A percentile compares a stretch with the other conserved stretches of the same genome.
These are phyloP conservation scores for Babesia caballi DNA, from an alignment of 169 alveolate species.

Conservation along the genomic window DNA sequence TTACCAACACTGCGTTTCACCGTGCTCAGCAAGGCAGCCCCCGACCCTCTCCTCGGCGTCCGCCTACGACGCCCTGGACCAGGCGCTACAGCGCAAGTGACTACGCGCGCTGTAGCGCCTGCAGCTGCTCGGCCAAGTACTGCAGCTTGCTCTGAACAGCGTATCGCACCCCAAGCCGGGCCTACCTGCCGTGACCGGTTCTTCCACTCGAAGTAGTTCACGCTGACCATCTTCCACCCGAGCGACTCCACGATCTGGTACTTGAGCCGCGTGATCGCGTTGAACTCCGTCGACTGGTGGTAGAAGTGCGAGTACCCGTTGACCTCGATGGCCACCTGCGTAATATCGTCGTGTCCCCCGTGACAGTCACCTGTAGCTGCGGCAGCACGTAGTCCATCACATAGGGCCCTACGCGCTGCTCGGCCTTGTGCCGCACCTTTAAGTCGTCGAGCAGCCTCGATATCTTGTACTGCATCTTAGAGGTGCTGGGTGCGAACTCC, in stretches of 20 bases:
- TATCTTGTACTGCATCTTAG: slow-evolving; percentile 61
- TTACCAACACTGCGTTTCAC: not conserved
- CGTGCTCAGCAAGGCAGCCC: not conserved
- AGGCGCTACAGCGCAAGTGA: not conserved
- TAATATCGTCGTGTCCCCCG: not conserved
- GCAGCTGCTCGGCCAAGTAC: slow-evolving; percentile 4
- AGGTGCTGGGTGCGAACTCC: slow-evolving; percentile 52
- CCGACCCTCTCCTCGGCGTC: not conserved
- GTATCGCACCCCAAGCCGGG: no score
- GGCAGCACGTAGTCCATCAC: slow-evolving; percentile 66
- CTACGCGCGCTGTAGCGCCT: not conserved
- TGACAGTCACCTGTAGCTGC: slow-evolving; percentile 20
- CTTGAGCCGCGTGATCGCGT: slow-evolving; percentile 44
- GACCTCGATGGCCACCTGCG: slow-evolving; percentile 61
- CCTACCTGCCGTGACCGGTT: slow-evolving; percentile 51
- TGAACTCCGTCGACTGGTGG: slow-evolving; percentile 44
- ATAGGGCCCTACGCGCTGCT: slow-evolving; percentile 53
- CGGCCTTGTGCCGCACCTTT: slow-evolving; percentile 33
- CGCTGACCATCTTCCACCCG: slow-evolving; percentile 64
- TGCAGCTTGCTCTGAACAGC: slow-evolving; percentile 4
- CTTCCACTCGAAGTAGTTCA: slow-evolving; percentile 66
- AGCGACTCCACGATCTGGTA: slow-evolving; percentile 49
- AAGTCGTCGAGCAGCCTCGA: slow-evolving; percentile 38
- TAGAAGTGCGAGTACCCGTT: slow-evolving; percentile 65
- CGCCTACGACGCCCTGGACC: slow-evolving; percentile 11